Conservation (phyloP, 2,329 filamentous ascomycete genomes). For the Beauveria pseudobassiana region DNA sequence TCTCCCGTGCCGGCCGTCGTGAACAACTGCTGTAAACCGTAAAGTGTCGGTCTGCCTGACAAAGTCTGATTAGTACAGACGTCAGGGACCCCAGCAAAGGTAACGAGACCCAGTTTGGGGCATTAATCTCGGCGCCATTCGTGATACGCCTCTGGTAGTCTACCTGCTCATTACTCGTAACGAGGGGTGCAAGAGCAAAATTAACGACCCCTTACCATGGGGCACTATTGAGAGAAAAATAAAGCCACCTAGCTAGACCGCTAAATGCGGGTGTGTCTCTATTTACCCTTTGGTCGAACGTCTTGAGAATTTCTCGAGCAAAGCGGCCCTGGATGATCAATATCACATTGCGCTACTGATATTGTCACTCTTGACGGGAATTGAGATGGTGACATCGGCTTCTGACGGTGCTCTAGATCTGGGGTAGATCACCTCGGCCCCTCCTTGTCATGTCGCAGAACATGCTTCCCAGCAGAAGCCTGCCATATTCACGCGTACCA, state of each 20-base stretch:
- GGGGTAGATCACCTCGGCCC: not conserved
- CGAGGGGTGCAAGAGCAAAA: not conserved
- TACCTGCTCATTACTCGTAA: conserved; percentile 1
- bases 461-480: not conserved
- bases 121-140: conserved; percentile 8
- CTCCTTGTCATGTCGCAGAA: not conserved
- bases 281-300: not conserved
- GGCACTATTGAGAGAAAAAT: not conserved
- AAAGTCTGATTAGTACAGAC: not conserved
- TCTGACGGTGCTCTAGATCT: conserved; percentile 1
- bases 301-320: not conserved
- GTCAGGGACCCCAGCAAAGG: not conserved
- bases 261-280: conserved; percentile 2
- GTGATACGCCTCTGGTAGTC: not conserved
- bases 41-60: not conserved
- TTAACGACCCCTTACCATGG: not conserved
- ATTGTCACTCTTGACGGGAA: not conserved
- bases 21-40: too few relatives aligned
- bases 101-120: not conserved
- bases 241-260: not conserved
- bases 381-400: conserved; percentile 2
- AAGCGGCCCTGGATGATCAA: not conserved
- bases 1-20: too few relatives aligned
- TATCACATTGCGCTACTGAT: not conserved
- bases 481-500: not conserved